Evolutionary conservation across 2,329 filamentous ascomycete species (phyloP).

Genomic region (Penicillium sp.): DNA sequence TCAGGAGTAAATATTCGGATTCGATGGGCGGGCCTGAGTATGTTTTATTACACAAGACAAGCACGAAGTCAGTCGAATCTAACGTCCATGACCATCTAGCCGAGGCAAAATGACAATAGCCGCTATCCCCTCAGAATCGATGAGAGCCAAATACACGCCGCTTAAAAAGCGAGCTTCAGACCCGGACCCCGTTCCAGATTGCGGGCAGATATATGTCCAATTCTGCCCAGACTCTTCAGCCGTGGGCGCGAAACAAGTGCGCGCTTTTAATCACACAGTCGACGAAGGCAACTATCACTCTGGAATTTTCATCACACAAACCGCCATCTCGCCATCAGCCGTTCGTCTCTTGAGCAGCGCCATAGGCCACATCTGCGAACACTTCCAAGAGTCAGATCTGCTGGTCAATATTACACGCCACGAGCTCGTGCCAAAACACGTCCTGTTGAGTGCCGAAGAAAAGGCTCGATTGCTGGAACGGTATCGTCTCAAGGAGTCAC

Average conservation of each 20-base stretch:
- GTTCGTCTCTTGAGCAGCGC: conserved; percentile 80
- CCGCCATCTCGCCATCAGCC: conserved; percentile 77
- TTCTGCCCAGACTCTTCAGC: conserved; percentile 71
- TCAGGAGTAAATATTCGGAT: conserved; percentile 67
- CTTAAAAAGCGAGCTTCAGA: conserved; percentile 61
- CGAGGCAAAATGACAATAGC: conserved; percentile 83
- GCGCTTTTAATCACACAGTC: conserved; percentile 80
- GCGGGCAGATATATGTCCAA: conserved; percentile 89
- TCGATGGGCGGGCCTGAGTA: conserved; percentile 74
- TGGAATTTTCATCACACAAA: conserved; percentile 84
- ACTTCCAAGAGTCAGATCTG: conserved; percentile 92
- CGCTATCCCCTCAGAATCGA: conserved; percentile 74
- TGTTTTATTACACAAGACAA: conserved; percentile 26
- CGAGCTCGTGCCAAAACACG: conserved; percentile 91
- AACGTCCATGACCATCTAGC: conserved; percentile 44
- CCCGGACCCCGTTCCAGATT: conserved; percentile 67
- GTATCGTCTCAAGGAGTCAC: conserved; percentile 95
- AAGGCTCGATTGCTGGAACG: conserved; percentile 79
- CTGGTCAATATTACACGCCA: conserved; percentile 98
- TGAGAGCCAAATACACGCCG: conserved; percentile 80
- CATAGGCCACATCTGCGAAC: conserved; percentile 78
- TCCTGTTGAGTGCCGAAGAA: conserved; percentile 84
- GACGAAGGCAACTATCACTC: conserved; percentile 77
- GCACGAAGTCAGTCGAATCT: neutral
- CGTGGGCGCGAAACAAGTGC: conserved; percentile 89